Percentiles rank a stretch among this genome's conserved stretches.
These are phyloP conservation scores for Strobilomyces confusus DNA, from an alignment of 768 basidiomycete species.

Conservation along the genomic window DNA sequence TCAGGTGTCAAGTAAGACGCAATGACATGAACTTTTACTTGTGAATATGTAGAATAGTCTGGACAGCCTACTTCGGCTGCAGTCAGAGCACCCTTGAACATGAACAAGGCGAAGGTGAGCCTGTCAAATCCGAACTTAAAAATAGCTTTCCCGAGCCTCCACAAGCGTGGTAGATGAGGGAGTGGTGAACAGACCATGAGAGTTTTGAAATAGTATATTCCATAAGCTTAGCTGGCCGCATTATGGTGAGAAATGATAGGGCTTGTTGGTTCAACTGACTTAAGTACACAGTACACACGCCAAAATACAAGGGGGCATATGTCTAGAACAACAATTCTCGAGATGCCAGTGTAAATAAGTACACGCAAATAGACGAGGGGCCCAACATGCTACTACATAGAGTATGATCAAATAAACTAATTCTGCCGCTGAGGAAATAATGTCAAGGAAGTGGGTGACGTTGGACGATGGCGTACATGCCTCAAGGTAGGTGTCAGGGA, in stretches of 20 bases:
- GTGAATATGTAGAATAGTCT: constrained; percentile 59
- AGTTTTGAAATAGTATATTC: constrained; percentile 1
- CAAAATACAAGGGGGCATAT: too few species aligned
- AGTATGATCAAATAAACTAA: constrained; percentile 8
- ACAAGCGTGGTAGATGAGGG: constrained; percentile 3
- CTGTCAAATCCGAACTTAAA: constrained; percentile 24
- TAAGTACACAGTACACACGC: too few species aligned
- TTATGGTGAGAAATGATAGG: constrained; percentile 1
- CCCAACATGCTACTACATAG: constrained; percentile 4
- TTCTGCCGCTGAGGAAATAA: not conserved
- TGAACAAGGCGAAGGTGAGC: constrained; percentile 18
- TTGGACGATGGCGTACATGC: not conserved
- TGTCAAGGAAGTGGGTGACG: not conserved
- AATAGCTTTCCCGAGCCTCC: constrained; percentile 4
- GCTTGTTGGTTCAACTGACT: not conserved
- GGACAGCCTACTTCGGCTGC: constrained; percentile 46
- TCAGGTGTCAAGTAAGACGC: not conserved
- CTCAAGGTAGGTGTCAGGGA: not conserved
- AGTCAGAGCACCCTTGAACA: constrained; percentile 20
- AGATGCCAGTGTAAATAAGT: constrained; percentile 3
- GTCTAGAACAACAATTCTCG: too few species aligned
- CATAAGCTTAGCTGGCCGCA: constrained; percentile 6
- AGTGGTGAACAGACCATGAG: constrained; percentile 1
- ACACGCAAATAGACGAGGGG: constrained; percentile 6
- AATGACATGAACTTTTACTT: constrained; percentile 32